Evolutionary conservation across 1,284 basidiomycete genomes (phyloP), one percentile per base, ranked within the genome.

Genomic region (Exobasidium rhododendri): DNA sequence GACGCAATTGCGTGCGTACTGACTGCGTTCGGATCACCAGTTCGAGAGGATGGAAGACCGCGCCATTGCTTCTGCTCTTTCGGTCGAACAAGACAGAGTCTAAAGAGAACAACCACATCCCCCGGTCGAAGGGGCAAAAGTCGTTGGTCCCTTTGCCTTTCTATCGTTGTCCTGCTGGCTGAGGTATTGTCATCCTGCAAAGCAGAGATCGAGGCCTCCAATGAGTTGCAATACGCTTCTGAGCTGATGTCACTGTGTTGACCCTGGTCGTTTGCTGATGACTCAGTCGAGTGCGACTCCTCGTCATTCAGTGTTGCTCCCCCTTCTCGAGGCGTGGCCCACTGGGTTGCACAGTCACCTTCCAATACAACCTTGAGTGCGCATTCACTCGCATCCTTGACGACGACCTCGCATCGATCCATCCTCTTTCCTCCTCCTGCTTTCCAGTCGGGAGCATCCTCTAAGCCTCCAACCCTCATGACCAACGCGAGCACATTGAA

Each of bases 361-460:
- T 55, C 20, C 32, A 55, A 44, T 17, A 40, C 29, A 11, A 55
- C 52, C 28, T 55, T 55, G 5, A 55, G 28, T 4, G 52, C 30
- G 26, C 22, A 55, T 20, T 29, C 52, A 14, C 22, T 20, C n/a
- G n/a, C 40, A 29, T 55, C 52, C 30, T 44, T 20, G 13, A 55
- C 30, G 4, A 55, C 17, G 14, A 55, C 29, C 28, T 55, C 52
- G 29, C 32, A 35, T 55, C 52, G 20, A 30, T 31, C 52, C 52
- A 55, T 55, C 29, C 30, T 26, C 52, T 55, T 55, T 26, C 17
- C 17, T n/a, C 13, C n/a, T 6, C 52, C 52, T n/a, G 52, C 52
- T 31, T 55, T 55, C 52, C 52, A 55, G 30, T 55, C 29, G 31
- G 20, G 20, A 14, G 35, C 52, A n/a, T 55, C 20, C 29, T 55